phyloP scores from a whole-genome alignment of 306 rosid genomes.

The Pyrus bretschneideri region DNA sequence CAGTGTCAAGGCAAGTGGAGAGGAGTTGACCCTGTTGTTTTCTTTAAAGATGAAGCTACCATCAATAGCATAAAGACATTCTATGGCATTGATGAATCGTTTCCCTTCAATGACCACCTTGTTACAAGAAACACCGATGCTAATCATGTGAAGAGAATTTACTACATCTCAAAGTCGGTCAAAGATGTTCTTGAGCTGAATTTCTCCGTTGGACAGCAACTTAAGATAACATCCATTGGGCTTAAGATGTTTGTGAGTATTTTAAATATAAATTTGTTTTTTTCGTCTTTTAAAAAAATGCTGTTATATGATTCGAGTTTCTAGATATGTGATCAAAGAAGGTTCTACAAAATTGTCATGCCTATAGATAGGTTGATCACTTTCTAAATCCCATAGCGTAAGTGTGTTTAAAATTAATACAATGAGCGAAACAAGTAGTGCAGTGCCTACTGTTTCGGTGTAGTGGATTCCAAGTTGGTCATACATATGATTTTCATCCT shows the following conservation, averaged over 20 bases:
- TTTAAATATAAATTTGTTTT: conserved; percentile 11
- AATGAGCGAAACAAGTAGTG: not conserved
- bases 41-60: conserved; percentile 69
- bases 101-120: conserved; percentile 77
- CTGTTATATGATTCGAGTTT: not conserved
- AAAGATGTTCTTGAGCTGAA: conserved; percentile 86
- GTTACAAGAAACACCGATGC: conserved; percentile 73
- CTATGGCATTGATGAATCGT: conserved; percentile 69
- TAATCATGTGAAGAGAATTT: conserved; percentile 81
- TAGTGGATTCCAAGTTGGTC: not conserved
- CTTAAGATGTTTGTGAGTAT: conserved; percentile 96
- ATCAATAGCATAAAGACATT: conserved; percentile 67
- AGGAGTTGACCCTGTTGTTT: conserved; percentile 94
- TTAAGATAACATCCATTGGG: conserved; percentile 89
- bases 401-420: not conserved
- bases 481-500: not conserved
- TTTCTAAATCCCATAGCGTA: not conserved
- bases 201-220: conserved; percentile 84
- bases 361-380: not conserved
- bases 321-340: not conserved
- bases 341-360: not conserved
- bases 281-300: not conserved
- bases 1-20: conserved; percentile 91
- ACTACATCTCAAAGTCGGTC: conserved; percentile 75
- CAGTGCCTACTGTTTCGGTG: not conserved